Base-by-base conservation (phyloP, 352 stramenopile genomes). In the Phytopythium litorale region DNA sequence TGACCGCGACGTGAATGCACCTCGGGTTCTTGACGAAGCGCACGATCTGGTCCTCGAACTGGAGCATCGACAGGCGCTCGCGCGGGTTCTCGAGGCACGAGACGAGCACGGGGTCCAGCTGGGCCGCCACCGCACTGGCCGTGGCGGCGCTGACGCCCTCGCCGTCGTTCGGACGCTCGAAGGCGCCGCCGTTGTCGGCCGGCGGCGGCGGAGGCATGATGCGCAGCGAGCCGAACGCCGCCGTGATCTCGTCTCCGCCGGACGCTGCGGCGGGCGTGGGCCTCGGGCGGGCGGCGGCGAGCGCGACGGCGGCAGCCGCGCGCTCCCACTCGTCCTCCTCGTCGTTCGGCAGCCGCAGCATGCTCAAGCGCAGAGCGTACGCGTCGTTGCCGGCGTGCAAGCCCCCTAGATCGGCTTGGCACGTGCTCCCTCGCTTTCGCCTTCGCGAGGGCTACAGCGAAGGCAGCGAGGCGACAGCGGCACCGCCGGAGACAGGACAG, bases 21-120 rank as follows among this genome's bases (percentile, higher is more conserved):
- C 71, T 67, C 23, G 75, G 64, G 60, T 79, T 86, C 57, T 64
- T 72, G 11, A 96, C 65, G 62, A 96, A 96, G 23, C 80, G 78
- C 48, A 96, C 79, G 63, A 96, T 96, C 71, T 92, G 81, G 56
- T 96, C 87, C 56, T 96, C 87, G 49, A 96, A 91, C 65, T 96
- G 84, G 52, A 96, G 81, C 59, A 96, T 53, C 45, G 81, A 91
- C 52, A 96, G 60, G 9, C 87, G 75, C 58, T 96, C 87, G 33
- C 87, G 85, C 9, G 83, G 68, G 58, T 94, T 96, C 58, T 96
- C 87, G 3, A 96, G 69, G 7, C 79, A 81, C 15, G 82, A 80
- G 16, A 96, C 72, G 11, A 96, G 72, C 49, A 94, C 87, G 0
- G 87, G 81, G 57, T 96, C 87, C 55, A 96, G 56, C 13, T 55